Evolutionary conservation across 2,329 filamentous ascomycete genomes (phyloP).

Genomic region (Colletotrichum ledebouriae): DNA sequence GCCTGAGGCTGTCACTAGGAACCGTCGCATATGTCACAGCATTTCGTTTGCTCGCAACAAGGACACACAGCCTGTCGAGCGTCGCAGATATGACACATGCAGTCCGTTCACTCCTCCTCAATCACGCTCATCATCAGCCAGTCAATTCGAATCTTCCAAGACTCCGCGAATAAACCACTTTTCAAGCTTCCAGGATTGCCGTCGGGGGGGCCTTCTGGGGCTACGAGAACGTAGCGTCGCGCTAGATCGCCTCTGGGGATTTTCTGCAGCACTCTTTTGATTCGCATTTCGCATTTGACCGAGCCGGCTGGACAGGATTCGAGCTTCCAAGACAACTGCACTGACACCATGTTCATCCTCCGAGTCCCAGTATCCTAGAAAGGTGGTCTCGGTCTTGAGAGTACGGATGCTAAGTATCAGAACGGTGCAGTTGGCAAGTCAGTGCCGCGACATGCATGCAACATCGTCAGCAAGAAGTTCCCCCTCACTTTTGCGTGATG

Average conservation of each 20-base stretch:
- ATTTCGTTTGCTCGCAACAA: too few species aligned
- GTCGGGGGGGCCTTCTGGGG: conserved; percentile 27
- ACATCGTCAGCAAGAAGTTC: neutral
- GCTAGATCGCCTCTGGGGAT: conserved; percentile 12
- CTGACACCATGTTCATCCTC: too few species aligned
- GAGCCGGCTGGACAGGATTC: neutral
- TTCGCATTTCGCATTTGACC: conserved; percentile 9
- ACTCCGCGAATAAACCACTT: conserved; percentile 15
- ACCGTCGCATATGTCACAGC: too few species aligned
- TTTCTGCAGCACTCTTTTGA: conserved; percentile 15
- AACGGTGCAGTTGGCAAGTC: conserved; percentile 2
- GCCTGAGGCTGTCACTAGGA: too few species aligned
- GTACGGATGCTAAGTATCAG: neutral
- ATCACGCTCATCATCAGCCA: neutral
- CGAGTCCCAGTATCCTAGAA: neutral
- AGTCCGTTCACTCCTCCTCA: neutral
- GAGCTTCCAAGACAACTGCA: neutral
- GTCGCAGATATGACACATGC: neutral
- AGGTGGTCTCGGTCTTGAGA: neutral
- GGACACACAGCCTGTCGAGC: conserved; percentile 8
- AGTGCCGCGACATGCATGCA: neutral
- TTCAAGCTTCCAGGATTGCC: conserved; percentile 38
- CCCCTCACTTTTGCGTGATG: too few species aligned
- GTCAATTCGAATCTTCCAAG: too few species aligned
- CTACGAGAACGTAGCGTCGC: conserved; percentile 21